Percentiles rank a stretch among this genome's conserved stretches.
Evolutionary conservation across 208 protist species (phyloP).

Genomic region (Acanthamoeba royreba): DNA sequence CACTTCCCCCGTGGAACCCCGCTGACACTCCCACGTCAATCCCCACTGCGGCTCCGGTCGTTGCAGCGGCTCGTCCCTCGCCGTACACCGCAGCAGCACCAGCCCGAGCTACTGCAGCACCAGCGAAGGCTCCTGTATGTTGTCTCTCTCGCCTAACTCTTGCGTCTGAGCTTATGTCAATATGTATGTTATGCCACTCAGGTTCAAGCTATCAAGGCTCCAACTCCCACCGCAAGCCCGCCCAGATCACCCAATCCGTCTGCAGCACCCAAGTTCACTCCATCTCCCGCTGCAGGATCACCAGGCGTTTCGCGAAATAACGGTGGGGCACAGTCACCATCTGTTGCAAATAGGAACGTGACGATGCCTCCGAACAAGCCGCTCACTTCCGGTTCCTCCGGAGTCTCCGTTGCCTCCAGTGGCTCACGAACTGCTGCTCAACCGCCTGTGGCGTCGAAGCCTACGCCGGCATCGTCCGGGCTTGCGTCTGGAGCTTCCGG

Average conservation of each 20-base stretch:
- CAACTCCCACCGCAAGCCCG: background rate
- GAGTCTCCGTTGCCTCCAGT: background rate
- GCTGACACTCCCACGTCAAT: background rate
- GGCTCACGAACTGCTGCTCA: background rate
- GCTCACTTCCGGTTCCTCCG: background rate
- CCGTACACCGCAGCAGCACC: background rate
- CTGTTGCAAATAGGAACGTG: background rate
- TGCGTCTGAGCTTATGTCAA: background rate
- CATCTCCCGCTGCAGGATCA: background rate
- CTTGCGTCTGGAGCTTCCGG: background rate
- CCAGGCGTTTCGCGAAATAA: background rate
- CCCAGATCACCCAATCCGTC: background rate
- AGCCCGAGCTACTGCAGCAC: background rate
- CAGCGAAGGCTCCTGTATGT: background rate
- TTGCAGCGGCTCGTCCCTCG: background rate
- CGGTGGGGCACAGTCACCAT: background rate
- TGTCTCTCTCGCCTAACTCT: background rate
- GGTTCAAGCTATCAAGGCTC: background rate
- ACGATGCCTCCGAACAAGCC: background rate
- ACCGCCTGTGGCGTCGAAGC: background rate
- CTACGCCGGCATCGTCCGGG: background rate
- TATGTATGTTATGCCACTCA: background rate
- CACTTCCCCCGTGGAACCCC: background rate
- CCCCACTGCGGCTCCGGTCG: background rate
- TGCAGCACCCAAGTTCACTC: background rate